A percentile compares a stretch with the other conserved stretches of the same genome.
Evolutionary conservation across 2,329 filamentous ascomycete species (phyloP).

Genomic region (Paecilomyces dactylethromorphus): DNA sequence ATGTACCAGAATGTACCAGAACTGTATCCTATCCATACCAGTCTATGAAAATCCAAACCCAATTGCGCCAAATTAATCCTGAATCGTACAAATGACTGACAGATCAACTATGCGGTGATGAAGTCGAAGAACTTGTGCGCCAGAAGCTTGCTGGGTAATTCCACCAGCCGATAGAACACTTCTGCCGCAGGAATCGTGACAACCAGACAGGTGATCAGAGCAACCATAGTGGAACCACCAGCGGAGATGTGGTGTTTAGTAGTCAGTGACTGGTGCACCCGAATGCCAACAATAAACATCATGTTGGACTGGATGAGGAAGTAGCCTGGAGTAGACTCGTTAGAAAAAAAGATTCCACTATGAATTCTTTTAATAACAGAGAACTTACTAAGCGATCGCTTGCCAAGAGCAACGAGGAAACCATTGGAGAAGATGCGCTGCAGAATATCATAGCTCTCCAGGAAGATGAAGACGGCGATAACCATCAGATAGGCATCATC

Average conservation of each 20-base stretch:
- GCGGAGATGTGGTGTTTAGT: background rate
- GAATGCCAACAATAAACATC: conserved; percentile 36
- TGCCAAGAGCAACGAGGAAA: conserved; percentile 32
- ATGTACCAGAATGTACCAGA: background rate
- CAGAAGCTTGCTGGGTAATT: conserved; percentile 1
- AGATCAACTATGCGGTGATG: background rate
- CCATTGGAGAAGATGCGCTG: conserved; percentile 29
- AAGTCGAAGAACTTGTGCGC: background rate
- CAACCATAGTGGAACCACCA: background rate
- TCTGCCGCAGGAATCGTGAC: background rate
- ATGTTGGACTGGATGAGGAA: conserved; percentile 37
- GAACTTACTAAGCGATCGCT: conserved; percentile 38
- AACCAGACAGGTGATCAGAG: background rate
- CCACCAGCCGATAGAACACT: background rate
- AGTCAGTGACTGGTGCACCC: background rate
- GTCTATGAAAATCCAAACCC: background rate
- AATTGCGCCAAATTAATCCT: background rate
- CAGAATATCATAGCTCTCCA: conserved; percentile 33
- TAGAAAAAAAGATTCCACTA: background rate
- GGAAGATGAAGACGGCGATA: conserved; percentile 33
- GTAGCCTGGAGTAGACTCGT: conserved; percentile 22
- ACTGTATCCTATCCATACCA: background rate
- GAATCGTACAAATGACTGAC: background rate
- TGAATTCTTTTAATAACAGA: background rate
- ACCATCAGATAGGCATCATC: conserved; percentile 40